Evolutionary conservation across 1,284 basidiomycete genomes (phyloP).

Genomic region (Irpex sp.): DNA sequence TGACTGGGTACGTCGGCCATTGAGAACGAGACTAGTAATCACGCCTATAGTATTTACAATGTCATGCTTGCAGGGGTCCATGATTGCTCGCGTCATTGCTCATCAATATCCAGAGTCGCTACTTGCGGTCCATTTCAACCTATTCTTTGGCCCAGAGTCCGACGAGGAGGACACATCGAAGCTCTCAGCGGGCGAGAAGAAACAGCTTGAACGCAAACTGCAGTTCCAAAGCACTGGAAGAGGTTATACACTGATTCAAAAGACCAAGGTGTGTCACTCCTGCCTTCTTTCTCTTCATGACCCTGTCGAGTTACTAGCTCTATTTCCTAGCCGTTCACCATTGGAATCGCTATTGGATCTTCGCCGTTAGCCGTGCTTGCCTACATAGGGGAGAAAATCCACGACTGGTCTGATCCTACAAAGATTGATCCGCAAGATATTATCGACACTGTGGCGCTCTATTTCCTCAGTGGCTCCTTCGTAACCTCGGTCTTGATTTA

Average conservation of each 20-base stretch:
- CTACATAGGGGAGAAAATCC: slow-evolving; percentile 13
- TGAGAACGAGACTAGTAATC: too few relatives aligned
- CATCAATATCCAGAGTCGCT: neutral
- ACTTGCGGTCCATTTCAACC: neutral
- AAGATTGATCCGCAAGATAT: neutral
- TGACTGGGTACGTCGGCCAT: slow-evolving; percentile 4
- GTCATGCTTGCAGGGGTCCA: neutral
- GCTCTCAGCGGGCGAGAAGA: neutral
- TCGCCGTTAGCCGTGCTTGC: slow-evolving; percentile 13
- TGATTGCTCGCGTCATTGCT: neutral
- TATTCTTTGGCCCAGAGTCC: neutral
- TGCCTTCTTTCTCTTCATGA: neutral
- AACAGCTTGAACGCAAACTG: slow-evolving; percentile 1
- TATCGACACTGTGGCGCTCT: slow-evolving; percentile 12
- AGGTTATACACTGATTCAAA: slow-evolving; percentile 5
- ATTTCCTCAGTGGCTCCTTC: slow-evolving; percentile 13
- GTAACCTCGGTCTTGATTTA: slow-evolving; percentile 11
- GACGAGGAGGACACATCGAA: neutral
- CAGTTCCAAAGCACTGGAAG: slow-evolving; percentile 3
- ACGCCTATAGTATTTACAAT: neutral
- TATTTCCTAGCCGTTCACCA: slow-evolving; percentile 9
- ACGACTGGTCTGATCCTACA: neutral
- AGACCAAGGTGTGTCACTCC: neutral
- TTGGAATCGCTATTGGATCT: slow-evolving; percentile 5
- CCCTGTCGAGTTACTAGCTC: too few relatives aligned